Base-by-base conservation (phyloP, 2,329 filamentous ascomycete genomes). In the Colletotrichum musicola region DNA sequence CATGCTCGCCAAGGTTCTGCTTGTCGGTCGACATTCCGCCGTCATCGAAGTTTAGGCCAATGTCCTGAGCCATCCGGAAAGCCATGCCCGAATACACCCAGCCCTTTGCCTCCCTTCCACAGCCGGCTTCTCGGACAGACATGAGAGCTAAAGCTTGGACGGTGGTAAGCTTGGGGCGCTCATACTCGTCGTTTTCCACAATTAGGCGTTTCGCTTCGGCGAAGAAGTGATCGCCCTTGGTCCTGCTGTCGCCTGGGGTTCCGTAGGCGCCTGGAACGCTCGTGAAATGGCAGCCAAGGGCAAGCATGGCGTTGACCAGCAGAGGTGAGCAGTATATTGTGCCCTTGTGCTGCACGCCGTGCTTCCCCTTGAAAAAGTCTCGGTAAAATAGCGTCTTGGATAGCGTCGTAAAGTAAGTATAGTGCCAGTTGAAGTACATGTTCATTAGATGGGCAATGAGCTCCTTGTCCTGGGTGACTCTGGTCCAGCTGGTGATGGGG, bases 21-120 rank as follows among this genome's bases (percentile, higher is more conserved):
- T 82, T 85, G 66, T 86, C 88, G 7, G 82, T 81, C 7, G 87
- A 86, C 67, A 93, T 86, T 9, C 89, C 89, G 18, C 89, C 88
- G 1, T 92, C 88, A 75, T 97, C 93, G 18, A 98, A 88, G 75
- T 98, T 97, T 61, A 99, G 84, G 0, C 96, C 96, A 71, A 99
- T 88, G 75, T 99, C 96, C 78, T 92, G 93, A 0, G 95, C 95
- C 95, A 99, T 98, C 51, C 96, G 91, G 78, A 99, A 98, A 75
- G 93, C 96, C 93, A 99, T 98, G 57, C 96, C 95, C 75, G 94
- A 97, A 79, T 98, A 98, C 4, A 98, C 94, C 96, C 96, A 99
- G 1, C 96, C 96, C 79, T 96, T 97, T 46, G 94, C 94, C 81
- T 98, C 96, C 49, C 95, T 88, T 0, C 93, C 95, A 78, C 95